Base-by-base conservation (phyloP, 371 early-diverging fungal species). In the Mucor velutinosus region DNA sequence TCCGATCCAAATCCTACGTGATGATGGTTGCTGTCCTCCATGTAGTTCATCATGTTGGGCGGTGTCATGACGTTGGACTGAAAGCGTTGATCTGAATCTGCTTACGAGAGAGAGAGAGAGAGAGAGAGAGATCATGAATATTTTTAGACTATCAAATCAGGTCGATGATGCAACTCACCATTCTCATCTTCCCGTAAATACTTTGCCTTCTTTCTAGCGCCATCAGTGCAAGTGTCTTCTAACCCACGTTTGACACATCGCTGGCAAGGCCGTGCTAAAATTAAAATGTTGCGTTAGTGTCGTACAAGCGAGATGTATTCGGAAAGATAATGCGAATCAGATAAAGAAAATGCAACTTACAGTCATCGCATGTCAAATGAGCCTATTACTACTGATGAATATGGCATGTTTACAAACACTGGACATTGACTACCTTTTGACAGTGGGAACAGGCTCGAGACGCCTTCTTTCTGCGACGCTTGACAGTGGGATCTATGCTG, bases 191-290 rank as follows among this genome's bases (percentile, higher is more conserved):
- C 89, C 47, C 83, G 80, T 61, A 95, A 78, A 64, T 95, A 95
- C 77, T 95, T 95, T 27, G 95, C 94, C 75, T 86, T 89, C 67
- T 93, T 93, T 51, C 95, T 82, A 27, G 80, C 73, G 10, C 93
- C 95, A 69, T 93, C 94, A 1, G 83, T 76, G 69, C 94, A 94
- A 6, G 89, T 83, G 35, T 67, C 81, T 10, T 81, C 87, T 33
- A 91, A 69, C 15, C 89, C 91, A 41, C 90, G 77, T 74, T 90
- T 91, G 15, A 91, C 81, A 72, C 95, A 94, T 2, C 94, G 85
- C 33, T 82, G 81, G 71, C 95, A 94, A 12, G 95, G 95, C 23
- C 95, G 86, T 8, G 82, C 86, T 86, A 61, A 56, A 30, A 33
- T 39, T 15, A 53, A 23, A 25, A 25, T 25, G 27, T 10, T 51